Evolutionary conservation across 495 filamentous ascomycete species (phyloP), one percentile per base, ranked within the genome.

Genomic region (Bacidia rubella): DNA sequence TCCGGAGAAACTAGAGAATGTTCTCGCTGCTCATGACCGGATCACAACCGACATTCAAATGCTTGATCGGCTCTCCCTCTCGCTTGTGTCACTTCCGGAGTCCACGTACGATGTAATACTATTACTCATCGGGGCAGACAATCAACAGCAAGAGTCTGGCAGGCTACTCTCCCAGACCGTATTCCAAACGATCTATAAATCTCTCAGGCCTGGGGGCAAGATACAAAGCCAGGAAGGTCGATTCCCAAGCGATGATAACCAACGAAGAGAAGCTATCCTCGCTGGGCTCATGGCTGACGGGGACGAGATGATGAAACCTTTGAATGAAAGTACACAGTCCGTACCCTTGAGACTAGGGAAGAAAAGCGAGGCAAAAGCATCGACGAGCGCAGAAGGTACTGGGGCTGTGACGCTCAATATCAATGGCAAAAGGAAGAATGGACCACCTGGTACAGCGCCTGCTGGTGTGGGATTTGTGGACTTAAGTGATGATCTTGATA

Each of bases 41-140:
- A 65, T 70, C 52, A 68, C 73, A 29, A 88, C 87, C 46, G 92
- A 99, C 63, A 74, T 99, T 38, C 93, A 97, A 64, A 99, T 99
- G 92, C 86, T 99, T 51, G 92, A 99, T 69, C 87, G 92, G 26
- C 76, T 99, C 17, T 80, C 87, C 0, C 75, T 85, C 38, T 87
- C 87, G 48, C 75, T 96, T 39, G 86, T 92, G 47, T 66, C 78
- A 2, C 81, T 99, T 3, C 86, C 92, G 1, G 52, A 74, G 11
- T 63, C 75, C 23, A 87, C 84, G 49, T 97, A 97, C 72, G 85
- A 93, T 61, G 68, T 85, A 44, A 75, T 96, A 10, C 75, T 96
- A 12, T 73, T 98, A n/a, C 78, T 97, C 32, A 79, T 82, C 52
- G 85, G 87, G 62, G 70, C 82, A 22, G 78, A 89, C 62, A 75